phyloP scores from a whole-genome alignment of 2,329 filamentous ascomycete species.

The Trichoderma koningiopsis region DNA sequence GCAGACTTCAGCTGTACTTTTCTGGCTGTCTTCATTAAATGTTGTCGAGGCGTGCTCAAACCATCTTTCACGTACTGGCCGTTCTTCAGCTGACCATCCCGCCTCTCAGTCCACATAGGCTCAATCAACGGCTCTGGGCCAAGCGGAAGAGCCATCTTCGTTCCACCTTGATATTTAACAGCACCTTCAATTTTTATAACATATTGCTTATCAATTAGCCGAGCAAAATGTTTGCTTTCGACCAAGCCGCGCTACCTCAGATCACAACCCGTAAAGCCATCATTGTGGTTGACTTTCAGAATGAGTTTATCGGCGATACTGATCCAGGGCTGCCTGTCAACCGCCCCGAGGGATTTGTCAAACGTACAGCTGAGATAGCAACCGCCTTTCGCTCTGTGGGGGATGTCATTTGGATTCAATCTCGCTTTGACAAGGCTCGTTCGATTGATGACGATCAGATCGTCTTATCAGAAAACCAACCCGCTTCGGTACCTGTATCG shows the following conservation, averaged over 20 bases:
- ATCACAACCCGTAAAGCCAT: conserved; percentile 68
- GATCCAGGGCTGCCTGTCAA: conserved; percentile 68
- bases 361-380: conserved; percentile 66
- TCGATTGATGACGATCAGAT: conserved; percentile 57
- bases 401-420: conserved; percentile 82
- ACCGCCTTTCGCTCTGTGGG: conserved; percentile 71
- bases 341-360: conserved; percentile 65
- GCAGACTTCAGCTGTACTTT: background rate
- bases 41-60: background rate
- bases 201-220: background rate
- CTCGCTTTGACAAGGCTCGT: conserved; percentile 67
- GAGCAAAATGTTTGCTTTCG: conserved; percentile 56
- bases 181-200: background rate
- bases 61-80: background rate
- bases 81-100: background rate
- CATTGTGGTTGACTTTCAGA: conserved; percentile 83
- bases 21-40: background rate
- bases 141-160: background rate
- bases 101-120: background rate
- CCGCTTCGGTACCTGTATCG: conserved; percentile 25
- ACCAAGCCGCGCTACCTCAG: conserved; percentile 56
- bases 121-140: background rate
- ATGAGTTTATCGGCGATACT: conserved; percentile 73
- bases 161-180: background rate
- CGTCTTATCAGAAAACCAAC: conserved; percentile 44